A percentile compares a stretch with the other conserved stretches of the same genome.
Evolutionary conservation across 805 yeast genomes (phyloP).

Genomic region (Blastobotrys americana): DNA sequence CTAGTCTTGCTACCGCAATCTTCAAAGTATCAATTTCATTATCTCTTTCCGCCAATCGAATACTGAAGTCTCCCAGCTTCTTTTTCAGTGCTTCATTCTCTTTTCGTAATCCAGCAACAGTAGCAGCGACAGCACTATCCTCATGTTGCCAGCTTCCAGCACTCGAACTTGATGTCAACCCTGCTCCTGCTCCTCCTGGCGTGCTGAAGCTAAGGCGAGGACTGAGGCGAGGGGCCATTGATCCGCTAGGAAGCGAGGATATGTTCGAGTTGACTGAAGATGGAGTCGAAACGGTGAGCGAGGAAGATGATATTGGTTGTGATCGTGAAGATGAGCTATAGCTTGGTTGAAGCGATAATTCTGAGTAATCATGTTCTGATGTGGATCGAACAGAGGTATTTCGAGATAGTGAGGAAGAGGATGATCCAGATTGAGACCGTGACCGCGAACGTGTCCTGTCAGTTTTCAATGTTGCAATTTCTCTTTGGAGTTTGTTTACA

Average conservation of each 20-base stretch:
- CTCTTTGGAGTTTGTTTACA: slow-evolving; percentile 58
- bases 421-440: slow-evolving; percentile 26
- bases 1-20: not conserved
- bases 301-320: too few species aligned
- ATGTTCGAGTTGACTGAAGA: slow-evolving; percentile 3
- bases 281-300: slow-evolving; percentile 8
- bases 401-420: slow-evolving; percentile 22
- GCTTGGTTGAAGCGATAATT: slow-evolving; percentile 9
- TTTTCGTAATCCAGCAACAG: slow-evolving; percentile 18
- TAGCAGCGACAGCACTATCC: slow-evolving; percentile 13
- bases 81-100: slow-evolving; percentile 28
- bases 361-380: slow-evolving; percentile 15
- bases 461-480: slow-evolving; percentile 46
- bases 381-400: slow-evolving; percentile 22
- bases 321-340: not conserved
- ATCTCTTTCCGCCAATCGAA: slow-evolving; percentile 25
- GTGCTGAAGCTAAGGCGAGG: slow-evolving; percentile 23
- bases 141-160: too few species aligned
- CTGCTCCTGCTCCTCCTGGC: slow-evolving; percentile 13
- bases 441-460: slow-evolving; percentile 36
- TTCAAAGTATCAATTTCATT: slow-evolving; percentile 21
- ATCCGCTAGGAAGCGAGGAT: not conserved
- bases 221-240: slow-evolving; percentile 18
- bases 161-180: too few species aligned
- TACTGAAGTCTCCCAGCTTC: slow-evolving; percentile 25